Evolutionary conservation across 495 filamentous ascomycete genomes (phyloP), one percentile per base, ranked within the genome.

Genomic region (Usnea hakonensis): DNA sequence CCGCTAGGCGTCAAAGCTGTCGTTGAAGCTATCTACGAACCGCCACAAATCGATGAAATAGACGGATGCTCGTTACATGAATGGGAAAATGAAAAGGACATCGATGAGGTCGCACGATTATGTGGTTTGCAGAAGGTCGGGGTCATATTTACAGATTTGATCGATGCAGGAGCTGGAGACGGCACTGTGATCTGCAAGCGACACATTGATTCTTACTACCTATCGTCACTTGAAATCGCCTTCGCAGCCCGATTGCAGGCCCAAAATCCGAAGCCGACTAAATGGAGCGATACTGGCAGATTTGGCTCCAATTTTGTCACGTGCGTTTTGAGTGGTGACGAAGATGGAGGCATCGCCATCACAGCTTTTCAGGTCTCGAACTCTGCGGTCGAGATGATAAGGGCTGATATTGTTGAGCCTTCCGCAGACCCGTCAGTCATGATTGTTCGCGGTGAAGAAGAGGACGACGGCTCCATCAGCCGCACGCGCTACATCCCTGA

Each of bases 291-390:
- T 64, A 93, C 89, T 17, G 94, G 94, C 36, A 81, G 84, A 44
- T 99, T 97, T 71, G 94, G 94, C 28, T 97, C 92, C 23, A 92
- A 95, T 69, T 97, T 97, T 70, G 93, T 99, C 44, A 97, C 94
- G 3, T 97, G 95, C 70, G 86, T 97, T 28, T 79, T 99, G 40
- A 90, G 89, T 26, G 95, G 94, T 26, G 91, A 99, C 64, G 90
- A 95, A 63, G 76, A 91, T 48, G 91, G 92, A 57, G 84, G 88
- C 41, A 97, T 99, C 62, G 77, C 84, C 28, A 88, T 99, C 56
- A 90, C 91, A 58, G 85, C 91, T 0, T 99, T 96, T 68, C 94
- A 99, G 76, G 92, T 90, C 46, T 94, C 92, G 1, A 94, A 97
- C 61, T 86, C 93, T 21, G 91, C 91, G 0, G 90, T 96, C 36